Percentiles rank a stretch among this genome's conserved stretches.
phyloP scores from a whole-genome alignment of 129 eudicot genomes.

The Ambrosia artemisiifolia region DNA sequence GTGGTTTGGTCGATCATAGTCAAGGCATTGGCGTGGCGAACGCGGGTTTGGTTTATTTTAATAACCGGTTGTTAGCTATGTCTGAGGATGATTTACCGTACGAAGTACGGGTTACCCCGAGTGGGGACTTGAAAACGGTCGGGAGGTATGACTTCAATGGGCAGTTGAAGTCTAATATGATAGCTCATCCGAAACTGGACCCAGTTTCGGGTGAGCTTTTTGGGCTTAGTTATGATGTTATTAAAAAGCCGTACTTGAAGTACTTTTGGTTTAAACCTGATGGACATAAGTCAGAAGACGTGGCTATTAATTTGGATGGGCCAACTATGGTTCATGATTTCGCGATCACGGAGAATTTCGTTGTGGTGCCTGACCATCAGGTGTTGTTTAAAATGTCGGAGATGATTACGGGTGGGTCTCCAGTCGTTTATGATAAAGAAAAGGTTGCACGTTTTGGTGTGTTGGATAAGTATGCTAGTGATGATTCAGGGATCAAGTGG shows the following conservation, averaged over 20 bases:
- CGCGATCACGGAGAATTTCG: constrained; percentile 51
- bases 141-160: constrained; percentile 33
- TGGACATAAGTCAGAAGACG: constrained; percentile 44
- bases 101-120: constrained; percentile 28
- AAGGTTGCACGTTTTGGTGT: constrained; percentile 50
- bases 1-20: constrained; percentile 39
- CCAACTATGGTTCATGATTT: constrained; percentile 62
- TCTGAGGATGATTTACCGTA: constrained; percentile 59
- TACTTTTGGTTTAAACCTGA: constrained; percentile 42
- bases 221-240: constrained; percentile 43
- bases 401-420: constrained; percentile 53
- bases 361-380: constrained; percentile 53
- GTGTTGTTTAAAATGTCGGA: constrained; percentile 52
- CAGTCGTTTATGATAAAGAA: constrained; percentile 44
- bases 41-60: constrained; percentile 53
- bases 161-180: constrained; percentile 45
- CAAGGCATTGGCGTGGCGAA: constrained; percentile 58
- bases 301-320: constrained; percentile 32
- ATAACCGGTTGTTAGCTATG: constrained; percentile 47
- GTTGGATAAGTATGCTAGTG: constrained; percentile 31
- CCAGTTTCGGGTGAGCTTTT: constrained; percentile 48
- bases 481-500: constrained; percentile 44
- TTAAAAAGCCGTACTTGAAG: constrained; percentile 44
- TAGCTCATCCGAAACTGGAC: constrained; percentile 54
- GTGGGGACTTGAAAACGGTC: constrained; percentile 44